Evolutionary conservation across 345 rosid genomes (phyloP).

Genomic region (Linum lewisii): DNA sequence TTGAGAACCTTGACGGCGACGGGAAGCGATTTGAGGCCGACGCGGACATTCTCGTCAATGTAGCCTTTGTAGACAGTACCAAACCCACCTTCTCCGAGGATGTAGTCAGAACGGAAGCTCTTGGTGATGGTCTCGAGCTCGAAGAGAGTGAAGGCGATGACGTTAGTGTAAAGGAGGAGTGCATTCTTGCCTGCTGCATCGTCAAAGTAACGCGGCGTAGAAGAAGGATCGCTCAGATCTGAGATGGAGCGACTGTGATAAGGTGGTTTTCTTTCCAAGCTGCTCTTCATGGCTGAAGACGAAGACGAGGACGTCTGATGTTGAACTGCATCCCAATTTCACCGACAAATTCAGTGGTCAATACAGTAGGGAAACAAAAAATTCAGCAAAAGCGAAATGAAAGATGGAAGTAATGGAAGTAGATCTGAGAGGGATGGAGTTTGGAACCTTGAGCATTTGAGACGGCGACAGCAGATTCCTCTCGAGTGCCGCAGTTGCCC

Average conservation of each 20-base stretch:
- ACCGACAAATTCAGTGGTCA: not conserved
- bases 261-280: conserved; percentile 20
- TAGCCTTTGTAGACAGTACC: conserved; percentile 95
- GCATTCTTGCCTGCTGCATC: conserved; percentile 40
- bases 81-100: conserved; percentile 94
- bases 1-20: conserved; percentile 95
- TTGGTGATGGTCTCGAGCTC: conserved; percentile 96
- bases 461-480: conserved; percentile 68
- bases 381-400: not conserved
- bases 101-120: conserved; percentile 94
- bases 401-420: not conserved
- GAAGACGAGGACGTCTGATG: conserved; percentile 35
- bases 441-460: conserved; percentile 67
- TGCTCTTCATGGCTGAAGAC: conserved; percentile 25
- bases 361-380: not conserved
- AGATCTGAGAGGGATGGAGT: conserved; percentile 22
- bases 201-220: conserved; percentile 51
- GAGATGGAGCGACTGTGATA: conserved; percentile 63
- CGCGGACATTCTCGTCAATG: conserved; percentile 86
- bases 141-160: conserved; percentile 70
- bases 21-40: conserved; percentile 91
- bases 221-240: conserved; percentile 78
- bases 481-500: conserved; percentile 98
- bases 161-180: conserved; percentile 48
- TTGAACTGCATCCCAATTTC: conserved; percentile 40